A percentile compares a stretch with the other conserved stretches of the same genome.
Evolutionary conservation across 805 yeast genomes (phyloP).

Genomic region (Yamadazyma insecticola): DNA sequence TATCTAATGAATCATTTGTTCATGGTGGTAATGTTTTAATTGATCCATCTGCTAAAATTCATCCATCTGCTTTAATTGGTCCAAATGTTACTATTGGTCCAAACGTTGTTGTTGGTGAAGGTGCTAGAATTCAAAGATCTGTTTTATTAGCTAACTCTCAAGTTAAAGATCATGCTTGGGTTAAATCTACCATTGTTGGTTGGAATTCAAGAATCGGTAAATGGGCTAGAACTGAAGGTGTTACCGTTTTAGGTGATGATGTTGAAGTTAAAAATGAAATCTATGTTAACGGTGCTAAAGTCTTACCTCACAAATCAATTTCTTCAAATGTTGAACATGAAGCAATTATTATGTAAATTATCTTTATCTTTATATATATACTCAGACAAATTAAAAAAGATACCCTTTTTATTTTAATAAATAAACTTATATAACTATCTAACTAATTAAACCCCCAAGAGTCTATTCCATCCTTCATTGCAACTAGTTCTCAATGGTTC

Average conservation of each 20-base stretch:
- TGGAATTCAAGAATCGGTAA: slow-evolving; percentile 98
- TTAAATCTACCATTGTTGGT: slow-evolving; percentile 96
- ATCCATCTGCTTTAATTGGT: slow-evolving; percentile 91
- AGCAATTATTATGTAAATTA: slow-evolving; percentile 87
- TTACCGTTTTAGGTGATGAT: slow-evolving; percentile 97
- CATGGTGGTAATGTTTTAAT: slow-evolving; percentile 83
- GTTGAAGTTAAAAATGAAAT: slow-evolving; percentile 97
- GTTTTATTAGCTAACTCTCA: slow-evolving; percentile 87
- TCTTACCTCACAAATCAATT: slow-evolving; percentile 96
- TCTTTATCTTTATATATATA: not conserved
- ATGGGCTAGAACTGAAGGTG: slow-evolving; percentile 99
- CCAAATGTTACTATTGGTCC: slow-evolving; percentile 98
- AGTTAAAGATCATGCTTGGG: slow-evolving; percentile 96
- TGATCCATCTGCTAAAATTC: slow-evolving; percentile 92
- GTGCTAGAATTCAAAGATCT: slow-evolving; percentile 96
- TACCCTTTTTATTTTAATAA: not conserved
- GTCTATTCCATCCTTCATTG: slow-evolving; percentile 23
- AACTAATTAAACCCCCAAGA: not conserved
- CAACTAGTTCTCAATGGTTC: slow-evolving; percentile 47
- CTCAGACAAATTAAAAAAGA: not conserved
- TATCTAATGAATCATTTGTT: slow-evolving; percentile 66
- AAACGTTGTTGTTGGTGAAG: slow-evolving; percentile 91
- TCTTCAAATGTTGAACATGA: slow-evolving; percentile 96
- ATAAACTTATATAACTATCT: not conserved
- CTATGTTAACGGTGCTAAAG: slow-evolving; percentile 99